Evolutionary conservation across 805 yeast genomes (phyloP).

Genomic region (Groenewaldozyma salmanticensis): DNA sequence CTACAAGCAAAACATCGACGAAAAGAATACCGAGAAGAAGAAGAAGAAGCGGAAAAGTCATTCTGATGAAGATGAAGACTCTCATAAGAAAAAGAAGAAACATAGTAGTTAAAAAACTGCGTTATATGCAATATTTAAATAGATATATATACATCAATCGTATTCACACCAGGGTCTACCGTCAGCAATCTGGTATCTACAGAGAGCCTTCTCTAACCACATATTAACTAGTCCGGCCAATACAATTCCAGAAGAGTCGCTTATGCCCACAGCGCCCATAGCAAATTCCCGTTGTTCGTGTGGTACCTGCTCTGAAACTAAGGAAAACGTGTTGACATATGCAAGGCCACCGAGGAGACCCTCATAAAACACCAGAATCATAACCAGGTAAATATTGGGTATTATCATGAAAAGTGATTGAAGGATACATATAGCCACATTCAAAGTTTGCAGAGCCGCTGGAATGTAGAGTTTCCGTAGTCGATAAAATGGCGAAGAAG

Average conservation of each 20-base stretch:
- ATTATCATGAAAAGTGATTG: slow-evolving; percentile 58
- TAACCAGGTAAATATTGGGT: slow-evolving; percentile 50
- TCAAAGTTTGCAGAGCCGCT: slow-evolving; percentile 56
- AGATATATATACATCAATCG: slow-evolving; percentile 21
- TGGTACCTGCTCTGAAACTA: slow-evolving; percentile 52
- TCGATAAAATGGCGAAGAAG: slow-evolving; percentile 62
- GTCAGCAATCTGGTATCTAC: slow-evolving; percentile 55
- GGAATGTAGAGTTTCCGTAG: slow-evolving; percentile 50
- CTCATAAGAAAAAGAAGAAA: slow-evolving; percentile 24
- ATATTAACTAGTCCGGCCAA: slow-evolving; percentile 69
- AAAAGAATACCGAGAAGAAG: slow-evolving; percentile 22
- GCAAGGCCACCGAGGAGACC: slow-evolving; percentile 83
- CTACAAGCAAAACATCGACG: slow-evolving; percentile 32
- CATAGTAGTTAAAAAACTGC: slow-evolving; percentile 18
- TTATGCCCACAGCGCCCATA: slow-evolving; percentile 72
- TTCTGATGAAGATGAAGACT: slow-evolving; percentile 23
- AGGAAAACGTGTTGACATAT: slow-evolving; percentile 79
- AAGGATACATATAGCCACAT: slow-evolving; percentile 44
- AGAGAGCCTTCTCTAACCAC: slow-evolving; percentile 63
- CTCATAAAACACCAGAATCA: slow-evolving; percentile 68
- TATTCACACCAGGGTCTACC: slow-evolving; percentile 75
- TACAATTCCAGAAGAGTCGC: slow-evolving; percentile 79
- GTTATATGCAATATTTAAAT: background rate
- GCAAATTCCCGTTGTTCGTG: slow-evolving; percentile 59
- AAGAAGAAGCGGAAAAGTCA: slow-evolving; percentile 22